A percentile compares a stretch with the other conserved stretches of the same genome.
These are phyloP conservation scores for Metrosideros polymorpha DNA, from an alignment of 441 rosid genomes.

Conservation along the genomic window DNA sequence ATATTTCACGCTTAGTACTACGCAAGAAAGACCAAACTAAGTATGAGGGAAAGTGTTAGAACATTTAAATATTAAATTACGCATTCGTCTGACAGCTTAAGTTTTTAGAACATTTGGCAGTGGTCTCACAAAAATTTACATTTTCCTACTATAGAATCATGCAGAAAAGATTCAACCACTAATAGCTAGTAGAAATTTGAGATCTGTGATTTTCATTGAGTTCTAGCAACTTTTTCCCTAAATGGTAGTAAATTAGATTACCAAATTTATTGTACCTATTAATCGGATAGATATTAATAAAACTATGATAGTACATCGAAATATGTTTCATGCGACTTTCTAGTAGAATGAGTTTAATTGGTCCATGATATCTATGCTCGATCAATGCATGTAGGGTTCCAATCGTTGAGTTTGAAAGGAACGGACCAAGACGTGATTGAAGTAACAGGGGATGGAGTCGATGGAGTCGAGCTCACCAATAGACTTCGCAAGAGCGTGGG, in stretches of 20 bases:
- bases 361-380: background rate
- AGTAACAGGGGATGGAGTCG: constrained; percentile 13
- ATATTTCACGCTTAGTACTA: too few relatives aligned
- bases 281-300: background rate
- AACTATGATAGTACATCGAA: background rate
- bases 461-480: background rate
- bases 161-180: background rate
- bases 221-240: background rate
- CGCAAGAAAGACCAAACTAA: too few relatives aligned
- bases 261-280: background rate
- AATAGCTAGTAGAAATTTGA: background rate
- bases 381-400: background rate
- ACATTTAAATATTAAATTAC: too few relatives aligned
- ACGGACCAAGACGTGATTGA: constrained; percentile 6
- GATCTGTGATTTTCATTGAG: background rate
- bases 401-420: constrained; percentile 9
- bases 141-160: background rate
- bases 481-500: constrained; percentile 15
- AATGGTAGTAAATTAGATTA: background rate
- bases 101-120: too few relatives aligned
- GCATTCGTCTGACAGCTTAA: too few relatives aligned
- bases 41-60: too few relatives aligned
- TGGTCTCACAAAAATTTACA: too few relatives aligned
- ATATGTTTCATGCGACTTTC: background rate
- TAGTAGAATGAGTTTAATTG: background rate